These are phyloP conservation scores for Apiotrichum sp. DNA, from an alignment of 1,284 basidiomycete species.

Conservation along the genomic window DNA sequence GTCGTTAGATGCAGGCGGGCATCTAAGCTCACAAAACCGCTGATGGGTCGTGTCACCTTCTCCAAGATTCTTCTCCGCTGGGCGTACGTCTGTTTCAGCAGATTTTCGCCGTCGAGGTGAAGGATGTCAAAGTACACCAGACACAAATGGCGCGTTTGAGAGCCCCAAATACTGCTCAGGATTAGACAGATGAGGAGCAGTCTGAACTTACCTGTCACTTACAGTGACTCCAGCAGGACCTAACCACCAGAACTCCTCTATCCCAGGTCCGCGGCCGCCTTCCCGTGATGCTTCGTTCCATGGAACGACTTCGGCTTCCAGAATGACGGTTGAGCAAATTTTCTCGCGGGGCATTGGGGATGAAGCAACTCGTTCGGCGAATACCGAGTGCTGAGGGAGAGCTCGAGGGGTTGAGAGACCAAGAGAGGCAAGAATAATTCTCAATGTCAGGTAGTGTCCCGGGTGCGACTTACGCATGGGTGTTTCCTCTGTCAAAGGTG, in stretches of 20 bases:
- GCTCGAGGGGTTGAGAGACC: slow-evolving; percentile 44
- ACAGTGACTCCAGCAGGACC: slow-evolving; percentile 30
- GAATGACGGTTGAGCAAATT: slow-evolving; percentile 51
- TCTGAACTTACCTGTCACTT: background rate
- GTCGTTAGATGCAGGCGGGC: background rate
- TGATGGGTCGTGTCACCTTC: slow-evolving; percentile 51
- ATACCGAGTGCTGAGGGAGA: slow-evolving; percentile 11
- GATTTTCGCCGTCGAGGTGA: slow-evolving; percentile 55
- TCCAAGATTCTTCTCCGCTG: slow-evolving; percentile 60
- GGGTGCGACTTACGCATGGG: slow-evolving; percentile 56
- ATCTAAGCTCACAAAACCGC: slow-evolving; percentile 51
- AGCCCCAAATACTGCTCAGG: no score
- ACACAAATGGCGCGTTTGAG: slow-evolving; percentile 55
- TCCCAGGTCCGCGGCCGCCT: slow-evolving; percentile 37
- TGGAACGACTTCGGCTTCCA: slow-evolving; percentile 85
- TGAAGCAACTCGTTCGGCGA: slow-evolving; percentile 3
- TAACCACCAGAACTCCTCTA: slow-evolving; percentile 51
- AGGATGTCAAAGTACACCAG: slow-evolving; percentile 81
- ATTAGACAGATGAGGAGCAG: no score
- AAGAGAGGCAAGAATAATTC: slow-evolving; percentile 61
- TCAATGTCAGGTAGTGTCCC: slow-evolving; percentile 29
- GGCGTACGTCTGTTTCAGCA: slow-evolving; percentile 57
- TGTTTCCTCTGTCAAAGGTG: slow-evolving; percentile 61
- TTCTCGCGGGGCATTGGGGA: background rate
- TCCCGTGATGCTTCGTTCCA: slow-evolving; percentile 54